Percentiles rank a stretch among this genome's conserved stretches.
These are phyloP conservation scores for Polychytrium aggregatum DNA, from an alignment of 192 early-diverging fungal genomes.

Conservation along the genomic window DNA sequence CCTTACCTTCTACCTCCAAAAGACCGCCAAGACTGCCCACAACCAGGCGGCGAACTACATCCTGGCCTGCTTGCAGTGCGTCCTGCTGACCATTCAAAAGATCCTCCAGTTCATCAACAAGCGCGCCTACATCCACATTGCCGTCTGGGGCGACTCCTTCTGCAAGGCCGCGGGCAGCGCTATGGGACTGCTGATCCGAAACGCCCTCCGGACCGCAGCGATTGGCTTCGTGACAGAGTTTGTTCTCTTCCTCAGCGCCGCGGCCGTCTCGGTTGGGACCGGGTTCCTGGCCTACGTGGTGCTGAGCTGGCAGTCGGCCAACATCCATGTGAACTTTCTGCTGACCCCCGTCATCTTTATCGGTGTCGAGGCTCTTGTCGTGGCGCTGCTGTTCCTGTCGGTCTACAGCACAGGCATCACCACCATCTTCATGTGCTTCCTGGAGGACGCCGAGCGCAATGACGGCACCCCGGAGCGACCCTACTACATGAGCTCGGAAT, in stretches of 20 bases:
- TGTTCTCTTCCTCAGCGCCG: constrained; percentile 26
- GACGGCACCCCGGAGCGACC: constrained; percentile 35
- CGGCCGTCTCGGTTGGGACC: constrained; percentile 16
- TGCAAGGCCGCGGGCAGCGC: constrained; percentile 34
- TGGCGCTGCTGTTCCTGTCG: constrained; percentile 31
- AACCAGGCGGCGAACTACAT: constrained; percentile 17
- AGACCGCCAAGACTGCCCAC: constrained; percentile 12
- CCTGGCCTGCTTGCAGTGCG: constrained; percentile 34
- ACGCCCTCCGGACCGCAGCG: constrained; percentile 23
- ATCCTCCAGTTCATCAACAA: constrained; percentile 45
- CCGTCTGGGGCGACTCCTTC: constrained; percentile 38
- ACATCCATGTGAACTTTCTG: neutral
- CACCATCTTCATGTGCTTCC: constrained; percentile 43
- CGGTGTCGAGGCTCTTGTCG: constrained; percentile 18
- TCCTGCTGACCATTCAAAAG: constrained; percentile 18
- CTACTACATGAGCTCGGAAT: constrained; percentile 33
- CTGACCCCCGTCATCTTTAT: constrained; percentile 12
- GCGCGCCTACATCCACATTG: constrained; percentile 46
- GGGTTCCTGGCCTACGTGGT: constrained; percentile 5
- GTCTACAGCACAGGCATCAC: constrained; percentile 39
- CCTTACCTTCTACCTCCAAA: constrained; percentile 21
- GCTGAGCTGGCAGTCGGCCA: neutral
- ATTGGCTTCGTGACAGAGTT: constrained; percentile 30
- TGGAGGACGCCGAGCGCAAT: constrained; percentile 42
- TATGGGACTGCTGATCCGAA: constrained; percentile 26